These are phyloP conservation scores for Rhodotorula graminis DNA, from an alignment of 768 basidiomycete species.

Conservation along the genomic window DNA sequence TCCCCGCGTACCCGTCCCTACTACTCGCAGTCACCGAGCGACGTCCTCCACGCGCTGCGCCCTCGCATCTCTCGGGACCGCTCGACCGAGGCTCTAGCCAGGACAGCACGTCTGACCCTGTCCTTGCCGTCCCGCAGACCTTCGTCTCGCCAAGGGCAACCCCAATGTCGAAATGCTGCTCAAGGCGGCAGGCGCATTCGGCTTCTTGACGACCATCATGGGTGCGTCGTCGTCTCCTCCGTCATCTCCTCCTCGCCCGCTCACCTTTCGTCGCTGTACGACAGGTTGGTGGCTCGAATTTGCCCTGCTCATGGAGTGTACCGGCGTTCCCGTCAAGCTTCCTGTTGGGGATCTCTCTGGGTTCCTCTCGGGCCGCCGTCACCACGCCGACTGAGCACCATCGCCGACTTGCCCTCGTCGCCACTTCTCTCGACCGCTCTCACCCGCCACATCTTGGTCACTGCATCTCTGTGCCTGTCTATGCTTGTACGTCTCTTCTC, in stretches of 20 bases:
- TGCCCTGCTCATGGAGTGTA: conserved; percentile 37
- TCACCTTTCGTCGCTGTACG: not conserved
- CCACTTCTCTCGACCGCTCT: not conserved
- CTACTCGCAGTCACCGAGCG: too few relatives aligned
- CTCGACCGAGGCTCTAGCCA: too few relatives aligned
- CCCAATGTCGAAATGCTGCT: conserved; percentile 7
- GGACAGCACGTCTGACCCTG: not conserved
- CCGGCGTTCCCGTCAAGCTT: conserved; percentile 40
- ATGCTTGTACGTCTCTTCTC: too few relatives aligned
- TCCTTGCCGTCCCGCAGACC: conserved; percentile 3
- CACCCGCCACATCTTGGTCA: too few relatives aligned
- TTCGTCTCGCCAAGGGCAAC: conserved; percentile 27
- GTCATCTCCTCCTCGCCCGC: not conserved
- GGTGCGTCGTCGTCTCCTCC: conserved; percentile 18
- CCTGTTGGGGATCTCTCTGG: conserved; percentile 43
- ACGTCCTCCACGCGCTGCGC: too few relatives aligned
- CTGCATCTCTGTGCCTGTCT: too few relatives aligned
- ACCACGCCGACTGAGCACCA: not conserved
- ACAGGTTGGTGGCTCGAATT: conserved; percentile 32
- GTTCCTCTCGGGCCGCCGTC: conserved; percentile 16
- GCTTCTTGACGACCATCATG: conserved; percentile 35
- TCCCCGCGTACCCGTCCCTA: too few relatives aligned
- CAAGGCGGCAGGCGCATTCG: conserved; percentile 40
- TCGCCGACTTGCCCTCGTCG: not conserved
- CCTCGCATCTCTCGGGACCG: too few relatives aligned